These are phyloP conservation scores for Allomyces javanicus DNA, from an alignment of 192 early-diverging fungal species.

Conservation along the genomic window DNA sequence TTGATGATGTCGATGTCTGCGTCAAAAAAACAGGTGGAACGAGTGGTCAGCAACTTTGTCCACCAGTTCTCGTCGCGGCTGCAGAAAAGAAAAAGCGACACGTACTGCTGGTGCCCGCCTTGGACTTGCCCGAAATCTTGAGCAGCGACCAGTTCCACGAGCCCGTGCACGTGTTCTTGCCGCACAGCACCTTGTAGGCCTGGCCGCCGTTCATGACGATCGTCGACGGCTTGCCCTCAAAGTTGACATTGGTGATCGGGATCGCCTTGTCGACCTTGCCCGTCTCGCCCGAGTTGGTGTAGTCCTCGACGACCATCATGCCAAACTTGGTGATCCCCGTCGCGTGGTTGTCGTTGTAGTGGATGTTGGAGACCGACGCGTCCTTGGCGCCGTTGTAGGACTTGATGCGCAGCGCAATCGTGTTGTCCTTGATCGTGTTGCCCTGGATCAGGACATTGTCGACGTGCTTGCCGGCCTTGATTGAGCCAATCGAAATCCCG, in stretches of 20 bases:
- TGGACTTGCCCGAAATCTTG: too few species aligned
- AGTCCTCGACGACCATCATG: conserved; percentile 9
- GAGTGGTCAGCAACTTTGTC: too few species aligned
- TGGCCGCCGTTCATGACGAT: too few species aligned
- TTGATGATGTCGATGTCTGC: too few species aligned
- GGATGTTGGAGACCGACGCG: conserved; percentile 5
- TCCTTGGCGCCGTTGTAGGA: conserved; percentile 6
- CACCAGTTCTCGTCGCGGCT: too few species aligned
- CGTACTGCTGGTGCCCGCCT: too few species aligned
- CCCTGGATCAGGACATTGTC: conserved; percentile 3
- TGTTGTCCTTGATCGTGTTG: conserved; percentile 4
- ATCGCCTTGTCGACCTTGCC: conserved; percentile 6
- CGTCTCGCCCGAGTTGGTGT: conserved; percentile 6
- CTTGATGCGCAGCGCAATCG: conserved; percentile 10
- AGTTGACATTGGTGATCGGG: conserved; percentile 7
- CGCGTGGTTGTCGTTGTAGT: conserved; percentile 10
- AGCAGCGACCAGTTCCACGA: too few species aligned
- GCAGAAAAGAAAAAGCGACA: too few species aligned
- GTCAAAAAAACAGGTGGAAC: too few species aligned
- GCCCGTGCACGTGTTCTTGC: too few species aligned
- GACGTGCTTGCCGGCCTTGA: not conserved
- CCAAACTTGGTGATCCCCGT: conserved; percentile 7
- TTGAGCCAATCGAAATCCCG: conserved; percentile 8
- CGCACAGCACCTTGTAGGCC: too few species aligned
- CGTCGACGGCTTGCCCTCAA: too few species aligned